Evolutionary conservation across 202 grass and related monocot species (phyloP), one percentile per base, ranked within the genome.

Genomic region (Bolboschoenoplectus hybrid): DNA sequence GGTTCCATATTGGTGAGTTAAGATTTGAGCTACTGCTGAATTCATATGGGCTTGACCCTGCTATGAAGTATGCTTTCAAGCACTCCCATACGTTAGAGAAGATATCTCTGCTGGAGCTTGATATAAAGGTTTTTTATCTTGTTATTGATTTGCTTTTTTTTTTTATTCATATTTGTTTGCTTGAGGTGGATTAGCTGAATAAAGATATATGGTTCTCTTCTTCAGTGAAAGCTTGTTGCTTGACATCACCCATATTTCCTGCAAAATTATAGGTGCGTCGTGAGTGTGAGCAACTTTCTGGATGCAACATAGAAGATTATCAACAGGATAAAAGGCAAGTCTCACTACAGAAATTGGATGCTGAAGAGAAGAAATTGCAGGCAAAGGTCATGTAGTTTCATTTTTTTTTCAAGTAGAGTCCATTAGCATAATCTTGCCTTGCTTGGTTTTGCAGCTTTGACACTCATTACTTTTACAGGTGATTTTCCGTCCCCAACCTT

Each of bases 1-100:
- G 95, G 95, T 84, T 98, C 40, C 93, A 90, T 87, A 88, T 98
- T 90, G 95, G 95, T 57, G 82, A 87, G 60, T 85, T 98, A 79
- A 89, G 95, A 46, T 98, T 95, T 72, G 80, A 88, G 85, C 67
- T 98, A 85, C 83, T 98, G 87, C 86, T 92, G 86, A 89, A 86
- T 34, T 90, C 91, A 87, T 95, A 93, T 87, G 86, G 75, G 84
- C 88, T 91, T 88, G 95, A 98, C 67, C 93, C 95, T 89, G 80
- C 84, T 75, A 87, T 92, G 53, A 78, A 94, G 86, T 95, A 88
- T 63, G 36, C 87, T 85, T 89, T 91, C 80, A 90, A 87, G 80
- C 91, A 95, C 69, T 92, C 91, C 85, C 87, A 92, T 85, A 86
- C 92, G 73, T 45, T 92, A 67, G 91, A 95, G 50, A 95, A 91